These are phyloP conservation scores for Colletotrichum lindemuthianum DNA, from an alignment of 2,329 filamentous ascomycete genomes.

Conservation along the genomic window DNA sequence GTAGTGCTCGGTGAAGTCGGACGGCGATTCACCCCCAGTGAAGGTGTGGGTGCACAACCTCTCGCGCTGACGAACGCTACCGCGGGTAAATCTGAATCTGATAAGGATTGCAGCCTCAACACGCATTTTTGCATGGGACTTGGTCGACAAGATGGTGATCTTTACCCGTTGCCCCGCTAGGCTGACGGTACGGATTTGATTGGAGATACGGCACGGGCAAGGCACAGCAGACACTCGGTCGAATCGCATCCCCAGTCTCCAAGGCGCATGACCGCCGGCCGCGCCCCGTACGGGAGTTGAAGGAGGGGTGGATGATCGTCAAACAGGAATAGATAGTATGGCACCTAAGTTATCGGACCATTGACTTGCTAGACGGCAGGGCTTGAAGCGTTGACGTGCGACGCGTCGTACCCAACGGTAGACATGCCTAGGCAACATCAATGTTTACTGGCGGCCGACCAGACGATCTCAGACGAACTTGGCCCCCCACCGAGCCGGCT, in stretches of 20 bases:
- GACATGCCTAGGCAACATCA: too few relatives aligned
- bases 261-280: slow-evolving; percentile 25
- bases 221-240: slow-evolving; percentile 26
- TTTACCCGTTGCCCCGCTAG: slow-evolving; percentile 15
- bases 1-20: too few relatives aligned
- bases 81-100: background rate
- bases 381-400: too few relatives aligned
- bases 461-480: slow-evolving; percentile 9
- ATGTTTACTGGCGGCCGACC: background rate
- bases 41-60: slow-evolving; percentile 1
- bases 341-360: slow-evolving; percentile 14
- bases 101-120: slow-evolving; percentile 17
- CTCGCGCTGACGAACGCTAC: background rate
- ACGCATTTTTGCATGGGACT: slow-evolving; percentile 1
- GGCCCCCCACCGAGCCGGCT: slow-evolving; percentile 19
- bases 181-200: slow-evolving; percentile 29
- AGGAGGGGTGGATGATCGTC: slow-evolving; percentile 25
- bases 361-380: slow-evolving; percentile 5
- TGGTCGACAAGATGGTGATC: slow-evolving; percentile 18
- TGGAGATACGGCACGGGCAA: slow-evolving; percentile 9
- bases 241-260: slow-evolving; percentile 16
- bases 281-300: background rate
- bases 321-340: slow-evolving; percentile 14
- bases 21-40: slow-evolving; percentile 1
- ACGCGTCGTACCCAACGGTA: too few relatives aligned